Evolutionary conservation across 768 basidiomycete species (phyloP), one percentile per base, ranked within the genome.

Genomic region (Auriscalpium vulgare): DNA sequence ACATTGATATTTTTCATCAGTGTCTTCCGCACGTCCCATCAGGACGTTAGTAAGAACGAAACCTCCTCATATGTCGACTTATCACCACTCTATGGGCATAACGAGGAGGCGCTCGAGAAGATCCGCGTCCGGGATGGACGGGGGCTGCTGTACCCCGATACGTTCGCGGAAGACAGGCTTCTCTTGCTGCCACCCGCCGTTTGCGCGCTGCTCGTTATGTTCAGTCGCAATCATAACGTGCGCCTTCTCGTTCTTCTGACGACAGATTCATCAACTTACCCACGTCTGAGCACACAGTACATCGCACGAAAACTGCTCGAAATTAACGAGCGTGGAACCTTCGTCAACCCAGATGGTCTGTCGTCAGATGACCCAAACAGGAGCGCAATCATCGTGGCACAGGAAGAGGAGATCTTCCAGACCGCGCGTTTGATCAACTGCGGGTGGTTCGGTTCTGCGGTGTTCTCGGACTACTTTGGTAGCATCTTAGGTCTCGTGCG

Each of bases 61-160:
- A 92, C 92, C 2, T 88, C 88, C 0, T 86, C 88, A 11, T 95
- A 95, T 63, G 83, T 93, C 51, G 92, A 95, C 64, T 78, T 95
- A 2, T 81, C 84, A 3, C 88, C 89, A 3, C 71, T 95, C 29
- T 95, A 95, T 64, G 92, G 92, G 0, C 80, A 87, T 56, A 80
- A 82, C 60, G 78, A 85, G 60, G 73, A 69, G 14, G 78, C 72
- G 16, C 84, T 87, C 65, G 69, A 86, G 60, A 72, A 75, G 65
- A 75, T 87, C 56, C 73, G 82, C 34, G 56, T 76, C 49, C 75
- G 76, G 51, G 74, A 85, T 59, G 91, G 91, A 7, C 77, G 78
- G 16, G 91, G 91, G 0, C 67, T 76, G 23, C 72, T 93, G 7
- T 71, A 76, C 59, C 85, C 84, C 2, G 91, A 93, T 56, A 74